Base-by-base conservation (phyloP, 371 early-diverging fungal genomes). In the Rhizopus microsporus region DNA sequence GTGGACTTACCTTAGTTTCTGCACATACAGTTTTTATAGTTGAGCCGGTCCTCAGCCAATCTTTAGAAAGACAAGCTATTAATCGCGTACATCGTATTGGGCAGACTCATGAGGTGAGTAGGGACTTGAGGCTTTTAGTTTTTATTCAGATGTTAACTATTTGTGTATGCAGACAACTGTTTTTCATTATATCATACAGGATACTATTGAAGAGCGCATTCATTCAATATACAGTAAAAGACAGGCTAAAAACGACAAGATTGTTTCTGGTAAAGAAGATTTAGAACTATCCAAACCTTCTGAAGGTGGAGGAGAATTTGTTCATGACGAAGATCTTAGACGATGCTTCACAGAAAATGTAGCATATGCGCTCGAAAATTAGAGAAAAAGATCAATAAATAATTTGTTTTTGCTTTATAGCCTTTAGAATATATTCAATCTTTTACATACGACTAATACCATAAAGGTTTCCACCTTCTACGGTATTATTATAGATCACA, bases 381-480 rank as follows among this genome's bases (percentile, higher is more conserved):
- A 23, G 23, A 23, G 23, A 23, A 23, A 23, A 23, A 23, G 23
- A 23, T 23, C 23, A 23, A 23, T 23, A 23, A 23, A 23, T 23
- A 23, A 23, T 23, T 23, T 23, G 23, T 23, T 23, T 23, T 37
- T 37, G 5, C 2, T 5, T 37, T 37, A 37, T 13, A 37, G 6
- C 38, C 38, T 37, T 5, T 37, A 43, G 44, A 23, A 2, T 23
- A 23, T 23, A 23, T 23, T 23, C 23, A 23, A 23, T 2, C 23
- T 51, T 37, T 49, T 84, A 89, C 87, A 89, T 88, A 7, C 89
- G 79, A 54, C 87, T 85, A 17, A 88, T 86, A 42, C 89, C 88
- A 68, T 83, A 83, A 17, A 87, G 57, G 47, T 85, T 86, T 4
- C 87, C 88, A 10, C 88, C 87, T 61, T 84, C 68, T 32, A 89